A percentile compares a stretch with the other conserved stretches of the same genome.
These are phyloP conservation scores for Gastrolobium bilobum DNA, from an alignment of 306 rosid species.

Conservation along the genomic window DNA sequence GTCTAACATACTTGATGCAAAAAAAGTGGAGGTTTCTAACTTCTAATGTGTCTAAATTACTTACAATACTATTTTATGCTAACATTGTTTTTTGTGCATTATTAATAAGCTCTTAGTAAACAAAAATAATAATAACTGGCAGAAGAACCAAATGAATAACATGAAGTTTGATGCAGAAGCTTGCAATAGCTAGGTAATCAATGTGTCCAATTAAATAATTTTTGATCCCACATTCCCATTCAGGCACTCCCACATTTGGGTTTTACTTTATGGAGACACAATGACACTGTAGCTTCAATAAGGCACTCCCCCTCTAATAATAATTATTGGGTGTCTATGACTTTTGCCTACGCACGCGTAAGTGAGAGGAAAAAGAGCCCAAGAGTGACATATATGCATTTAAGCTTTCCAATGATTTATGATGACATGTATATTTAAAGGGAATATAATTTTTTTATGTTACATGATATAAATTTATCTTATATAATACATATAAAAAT, in stretches of 20 bases:
- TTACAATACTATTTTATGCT: neutral
- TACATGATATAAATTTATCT: too few species aligned
- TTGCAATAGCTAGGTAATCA: conserved; percentile 16
- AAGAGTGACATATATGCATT: conserved; percentile 26
- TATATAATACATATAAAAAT: too few species aligned
- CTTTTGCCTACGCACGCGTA: conserved; percentile 48
- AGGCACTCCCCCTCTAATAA: neutral
- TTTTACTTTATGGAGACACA: conserved; percentile 55
- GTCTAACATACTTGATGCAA: neutral
- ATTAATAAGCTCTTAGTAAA: neutral
- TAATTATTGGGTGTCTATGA: conserved; percentile 40
- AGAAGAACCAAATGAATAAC: conserved; percentile 26
- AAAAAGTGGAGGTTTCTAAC: neutral
- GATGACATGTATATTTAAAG: neutral
- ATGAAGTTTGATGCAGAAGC: conserved; percentile 49
- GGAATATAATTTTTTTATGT: too few species aligned
- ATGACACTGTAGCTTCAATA: conserved; percentile 40
- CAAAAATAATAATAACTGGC: conserved; percentile 4
- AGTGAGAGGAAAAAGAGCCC: conserved; percentile 26
- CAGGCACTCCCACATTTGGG: conserved; percentile 35
- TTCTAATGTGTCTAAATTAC: conserved; percentile 7
- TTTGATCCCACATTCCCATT: conserved; percentile 43
- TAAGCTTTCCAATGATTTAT: conserved; percentile 23
- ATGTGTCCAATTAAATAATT: conserved; percentile 31
- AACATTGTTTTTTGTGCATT: neutral